A percentile compares a stretch with the other conserved stretches of the same genome.
Conservation (phyloP, 2,329 filamentous ascomycete species). For the Thielaviopsis cerberus region DNA sequence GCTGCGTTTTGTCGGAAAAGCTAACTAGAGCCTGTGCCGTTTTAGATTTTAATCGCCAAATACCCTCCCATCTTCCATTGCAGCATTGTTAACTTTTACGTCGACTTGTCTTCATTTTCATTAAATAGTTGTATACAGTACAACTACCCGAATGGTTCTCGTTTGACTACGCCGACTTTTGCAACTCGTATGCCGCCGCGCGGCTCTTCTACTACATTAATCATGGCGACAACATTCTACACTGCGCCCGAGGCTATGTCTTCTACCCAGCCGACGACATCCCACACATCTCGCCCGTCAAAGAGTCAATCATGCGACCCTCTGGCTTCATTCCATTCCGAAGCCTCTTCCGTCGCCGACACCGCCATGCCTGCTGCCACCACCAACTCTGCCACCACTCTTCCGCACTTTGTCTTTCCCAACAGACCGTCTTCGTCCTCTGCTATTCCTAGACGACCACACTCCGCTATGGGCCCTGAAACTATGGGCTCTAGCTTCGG, state of each 20-base stretch:
- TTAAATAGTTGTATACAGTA: neutral
- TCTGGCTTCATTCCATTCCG: neutral
- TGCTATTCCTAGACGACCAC: slow-evolving; percentile 30
- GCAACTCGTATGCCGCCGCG: slow-evolving; percentile 7
- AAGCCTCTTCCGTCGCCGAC: neutral
- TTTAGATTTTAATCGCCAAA: slow-evolving; percentile 1
- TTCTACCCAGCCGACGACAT: neutral
- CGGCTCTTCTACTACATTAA: slow-evolving; percentile 6
- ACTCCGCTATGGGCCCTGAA: slow-evolving; percentile 32
- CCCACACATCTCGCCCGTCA: slow-evolving; percentile 7
- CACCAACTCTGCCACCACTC: slow-evolving; percentile 39
- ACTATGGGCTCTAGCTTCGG: slow-evolving; percentile 15
- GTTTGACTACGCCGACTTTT: neutral
- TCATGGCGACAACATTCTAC: slow-evolving; percentile 7
- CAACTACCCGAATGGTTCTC: slow-evolving; percentile 5
- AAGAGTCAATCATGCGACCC: slow-evolving; percentile 10
- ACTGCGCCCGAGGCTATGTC: neutral
- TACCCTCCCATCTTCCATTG: neutral
- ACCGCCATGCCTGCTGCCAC: neutral
- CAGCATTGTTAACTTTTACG: neutral
- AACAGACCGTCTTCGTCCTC: slow-evolving; percentile 28
- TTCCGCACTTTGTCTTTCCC: slow-evolving; percentile 47
- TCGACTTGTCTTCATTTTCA: neutral
- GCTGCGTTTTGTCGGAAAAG: neutral
- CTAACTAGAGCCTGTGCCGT: neutral